A percentile compares a stretch with the other conserved stretches of the same genome.
Conservation (phyloP, 1,284 basidiomycete species). For the Gomphus bonarii region DNA sequence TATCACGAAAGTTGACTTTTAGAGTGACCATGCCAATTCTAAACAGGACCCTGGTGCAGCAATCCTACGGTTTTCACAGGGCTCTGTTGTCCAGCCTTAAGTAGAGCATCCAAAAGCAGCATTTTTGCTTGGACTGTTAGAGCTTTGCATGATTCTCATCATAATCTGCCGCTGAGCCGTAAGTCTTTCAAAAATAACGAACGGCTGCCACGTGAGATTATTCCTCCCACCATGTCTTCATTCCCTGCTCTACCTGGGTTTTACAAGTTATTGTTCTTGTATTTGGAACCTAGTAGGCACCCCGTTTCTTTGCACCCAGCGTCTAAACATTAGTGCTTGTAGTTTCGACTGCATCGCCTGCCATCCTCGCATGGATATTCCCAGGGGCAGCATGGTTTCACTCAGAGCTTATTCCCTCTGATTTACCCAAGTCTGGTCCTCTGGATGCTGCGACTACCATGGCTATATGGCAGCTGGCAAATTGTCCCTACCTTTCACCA, state of each 20-base stretch:
- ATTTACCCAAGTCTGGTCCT: slow-evolving; percentile 15
- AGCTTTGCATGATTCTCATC: neutral
- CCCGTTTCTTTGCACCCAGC: neutral
- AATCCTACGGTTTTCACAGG: too few relatives aligned
- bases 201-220: neutral
- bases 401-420: slow-evolving; percentile 50
- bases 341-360: slow-evolving; percentile 53
- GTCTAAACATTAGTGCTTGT: neutral
- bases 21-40: too few relatives aligned
- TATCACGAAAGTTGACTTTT: too few relatives aligned
- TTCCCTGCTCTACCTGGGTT: slow-evolving; percentile 59
- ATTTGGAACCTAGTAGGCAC: slow-evolving; percentile 56
- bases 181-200: neutral
- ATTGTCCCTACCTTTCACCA: slow-evolving; percentile 34
- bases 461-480: slow-evolving; percentile 63
- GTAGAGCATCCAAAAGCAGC: too few relatives aligned
- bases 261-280: slow-evolving; percentile 57
- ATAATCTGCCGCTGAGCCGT: too few relatives aligned
- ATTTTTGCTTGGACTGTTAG: too few relatives aligned
- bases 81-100: too few relatives aligned
- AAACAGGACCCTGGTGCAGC: too few relatives aligned
- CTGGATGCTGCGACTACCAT: slow-evolving; percentile 45
- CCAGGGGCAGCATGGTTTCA: slow-evolving; percentile 66
- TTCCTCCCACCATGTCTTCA: slow-evolving; percentile 23
- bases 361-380: slow-evolving; percentile 46